A percentile compares a stretch with the other conserved stretches of the same genome.
phyloP scores from a whole-genome alignment of 2,329 filamentous ascomycete genomes.

The Bipolaris bicolor region DNA sequence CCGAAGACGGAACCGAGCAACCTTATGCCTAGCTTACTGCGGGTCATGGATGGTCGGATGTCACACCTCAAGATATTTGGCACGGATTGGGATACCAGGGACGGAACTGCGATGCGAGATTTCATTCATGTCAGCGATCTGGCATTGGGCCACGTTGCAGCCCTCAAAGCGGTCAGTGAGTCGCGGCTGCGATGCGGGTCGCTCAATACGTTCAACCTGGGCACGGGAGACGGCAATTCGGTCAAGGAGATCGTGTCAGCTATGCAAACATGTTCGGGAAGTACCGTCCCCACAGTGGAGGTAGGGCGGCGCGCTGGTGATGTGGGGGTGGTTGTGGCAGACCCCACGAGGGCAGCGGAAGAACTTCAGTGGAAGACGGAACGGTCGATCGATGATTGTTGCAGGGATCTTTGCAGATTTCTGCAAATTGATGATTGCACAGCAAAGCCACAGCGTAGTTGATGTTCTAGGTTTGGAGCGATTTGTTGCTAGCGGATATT shows the following conservation, averaged over 20 bases:
- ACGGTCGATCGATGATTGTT: no score
- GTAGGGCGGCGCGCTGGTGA: no score
- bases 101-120: conserved; percentile 68
- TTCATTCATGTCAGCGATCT: conserved; percentile 70
- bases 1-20: conserved; percentile 40
- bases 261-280: conserved; percentile 37
- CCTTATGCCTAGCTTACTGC: no score
- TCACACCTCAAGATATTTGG: no score
- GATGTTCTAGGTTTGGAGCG: background rate
- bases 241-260: conserved; percentile 42
- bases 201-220: conserved; percentile 44
- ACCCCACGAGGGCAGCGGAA: no score
- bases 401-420: conserved; percentile 3
- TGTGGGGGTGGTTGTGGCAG: no score
- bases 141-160: conserved; percentile 65
- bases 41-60: no score
- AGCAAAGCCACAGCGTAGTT: background rate
- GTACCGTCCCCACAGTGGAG: background rate
- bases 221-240: conserved; percentile 42
- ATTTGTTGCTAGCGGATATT: background rate
- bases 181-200: background rate
- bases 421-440: background rate
- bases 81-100: conserved; percentile 64
- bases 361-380: no score
- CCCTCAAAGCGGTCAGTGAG: conserved; percentile 46